Evolutionary conservation across 441 rosid species (phyloP).

Genomic region (Populus hybrid): DNA sequence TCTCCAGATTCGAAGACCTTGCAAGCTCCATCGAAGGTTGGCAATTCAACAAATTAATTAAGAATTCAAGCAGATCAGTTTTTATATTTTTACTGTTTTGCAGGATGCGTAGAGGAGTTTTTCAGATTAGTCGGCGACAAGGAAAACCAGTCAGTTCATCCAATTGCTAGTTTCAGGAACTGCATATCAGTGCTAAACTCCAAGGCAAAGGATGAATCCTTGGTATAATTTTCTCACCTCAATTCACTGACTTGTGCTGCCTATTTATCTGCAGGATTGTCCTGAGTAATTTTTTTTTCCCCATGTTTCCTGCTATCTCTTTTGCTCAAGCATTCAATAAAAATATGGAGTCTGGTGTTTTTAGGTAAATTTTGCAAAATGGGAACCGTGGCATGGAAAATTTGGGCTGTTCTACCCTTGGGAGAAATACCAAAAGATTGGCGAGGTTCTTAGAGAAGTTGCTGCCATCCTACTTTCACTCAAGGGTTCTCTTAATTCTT

Average conservation of each 20-base stretch:
- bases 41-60: not conserved
- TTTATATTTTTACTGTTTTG: not conserved
- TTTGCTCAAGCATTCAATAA: not conserved
- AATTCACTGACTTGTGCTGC: too few relatives aligned
- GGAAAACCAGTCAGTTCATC: constrained; percentile 18
- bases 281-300: too few relatives aligned
- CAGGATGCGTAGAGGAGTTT: constrained; percentile 43
- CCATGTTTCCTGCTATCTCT: too few relatives aligned
- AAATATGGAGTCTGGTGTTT: not conserved
- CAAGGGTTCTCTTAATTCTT: constrained; percentile 31
- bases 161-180: constrained; percentile 15
- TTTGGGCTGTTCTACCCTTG: constrained; percentile 58
- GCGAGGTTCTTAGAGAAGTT: constrained; percentile 46
- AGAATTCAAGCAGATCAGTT: not conserved
- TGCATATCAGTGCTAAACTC: constrained; percentile 48
- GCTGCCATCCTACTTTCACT: constrained; percentile 46
- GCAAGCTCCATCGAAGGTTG: constrained; percentile 64
- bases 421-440: constrained; percentile 48
- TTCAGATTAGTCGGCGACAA: constrained; percentile 23
- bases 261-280: too few relatives aligned
- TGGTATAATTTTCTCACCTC: constrained; percentile 31
- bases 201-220: constrained; percentile 53
- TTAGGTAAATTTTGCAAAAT: constrained; percentile 65
- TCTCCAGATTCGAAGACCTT: constrained; percentile 48
- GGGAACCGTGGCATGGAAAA: constrained; percentile 80